Evolutionary conservation across 1,284 basidiomycete genomes (phyloP).

Genomic region (Microbotryum violaceum): DNA sequence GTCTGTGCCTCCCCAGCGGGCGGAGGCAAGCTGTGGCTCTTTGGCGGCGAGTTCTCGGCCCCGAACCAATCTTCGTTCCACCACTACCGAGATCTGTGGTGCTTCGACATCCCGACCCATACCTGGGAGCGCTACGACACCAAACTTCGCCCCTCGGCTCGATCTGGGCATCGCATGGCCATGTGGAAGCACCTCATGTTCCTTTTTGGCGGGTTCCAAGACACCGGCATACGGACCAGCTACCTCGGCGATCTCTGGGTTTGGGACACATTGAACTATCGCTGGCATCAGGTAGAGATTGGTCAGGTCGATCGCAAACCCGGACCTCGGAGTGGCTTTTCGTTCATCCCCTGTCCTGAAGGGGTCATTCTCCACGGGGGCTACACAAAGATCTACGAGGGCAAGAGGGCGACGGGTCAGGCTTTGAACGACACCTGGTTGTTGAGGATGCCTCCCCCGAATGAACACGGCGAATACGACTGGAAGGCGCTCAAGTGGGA

Average conservation of each 20-base stretch:
- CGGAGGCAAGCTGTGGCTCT: slow-evolving; percentile 76
- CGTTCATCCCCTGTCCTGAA: slow-evolving; percentile 69
- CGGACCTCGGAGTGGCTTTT: slow-evolving; percentile 73
- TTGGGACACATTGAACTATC: slow-evolving; percentile 31
- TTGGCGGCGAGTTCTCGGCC: slow-evolving; percentile 56
- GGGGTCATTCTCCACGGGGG: slow-evolving; percentile 80
- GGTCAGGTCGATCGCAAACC: slow-evolving; percentile 61
- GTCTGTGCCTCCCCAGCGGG: slow-evolving; percentile 62
- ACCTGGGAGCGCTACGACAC: slow-evolving; percentile 86
- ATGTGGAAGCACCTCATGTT: slow-evolving; percentile 82
- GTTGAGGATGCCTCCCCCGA: slow-evolving; percentile 48
- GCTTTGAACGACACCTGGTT: slow-evolving; percentile 90
- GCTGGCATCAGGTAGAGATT: slow-evolving; percentile 71
- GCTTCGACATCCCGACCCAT: slow-evolving; percentile 60
- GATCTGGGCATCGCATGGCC: slow-evolving; percentile 85
- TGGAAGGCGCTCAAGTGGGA: slow-evolving; percentile 70
- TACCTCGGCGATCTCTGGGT: slow-evolving; percentile 35
- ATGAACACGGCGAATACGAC: slow-evolving; percentile 37
- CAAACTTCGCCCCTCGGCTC: slow-evolving; percentile 67
- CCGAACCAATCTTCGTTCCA: slow-evolving; percentile 80
- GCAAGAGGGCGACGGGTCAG: slow-evolving; percentile 68
- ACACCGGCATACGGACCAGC: slow-evolving; percentile 30
- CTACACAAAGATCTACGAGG: slow-evolving; percentile 84
- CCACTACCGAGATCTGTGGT: slow-evolving; percentile 75
- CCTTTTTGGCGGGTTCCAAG: slow-evolving; percentile 50